Percentiles rank a stretch among this genome's conserved stretches.
phyloP scores from a whole-genome alignment of 2,329 filamentous ascomycete species.

The Thyridium curvatum region DNA sequence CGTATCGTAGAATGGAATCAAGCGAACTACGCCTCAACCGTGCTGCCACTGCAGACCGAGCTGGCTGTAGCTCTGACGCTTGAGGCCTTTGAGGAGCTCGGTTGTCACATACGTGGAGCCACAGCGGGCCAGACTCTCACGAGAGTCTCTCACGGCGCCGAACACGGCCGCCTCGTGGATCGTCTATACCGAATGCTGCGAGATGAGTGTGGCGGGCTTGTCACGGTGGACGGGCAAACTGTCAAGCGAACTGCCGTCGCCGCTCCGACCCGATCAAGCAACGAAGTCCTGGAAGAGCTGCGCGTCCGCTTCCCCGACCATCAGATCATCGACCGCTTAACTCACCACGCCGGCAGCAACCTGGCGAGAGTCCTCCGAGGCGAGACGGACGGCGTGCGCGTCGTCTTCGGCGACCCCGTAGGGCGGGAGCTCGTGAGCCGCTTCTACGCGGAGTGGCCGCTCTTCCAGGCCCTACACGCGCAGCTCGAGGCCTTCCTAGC shows the following conservation, averaged over 20 bases:
- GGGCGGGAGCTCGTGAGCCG: constrained; percentile 18
- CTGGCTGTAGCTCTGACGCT: constrained; percentile 20
- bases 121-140: constrained; percentile 15
- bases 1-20: constrained; percentile 16
- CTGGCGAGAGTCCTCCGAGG: constrained; percentile 10
- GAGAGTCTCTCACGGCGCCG: constrained; percentile 15
- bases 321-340: constrained; percentile 13
- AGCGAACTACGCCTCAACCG: constrained; percentile 15
- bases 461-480: not conserved
- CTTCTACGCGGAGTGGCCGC: constrained; percentile 17
- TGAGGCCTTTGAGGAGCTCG: constrained; percentile 27
- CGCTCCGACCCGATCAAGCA: constrained; percentile 13
- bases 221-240: constrained; percentile 16
- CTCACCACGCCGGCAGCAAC: constrained; percentile 5
- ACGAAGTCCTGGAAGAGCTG: constrained; percentile 18
- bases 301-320: constrained; percentile 17
- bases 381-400: constrained; percentile 6
- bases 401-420: constrained; percentile 9
- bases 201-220: constrained; percentile 20
- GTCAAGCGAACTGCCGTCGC: constrained; percentile 20
- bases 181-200: constrained; percentile 26
- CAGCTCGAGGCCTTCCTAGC: not conserved
- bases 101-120: constrained; percentile 15
- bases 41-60: constrained; percentile 16
- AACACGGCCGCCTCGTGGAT: constrained; percentile 20